Percentiles rank a stretch among this genome's conserved stretches.
Evolutionary conservation across 2,329 filamentous ascomycete species (phyloP).

Genomic region (Epichloe elymi): DNA sequence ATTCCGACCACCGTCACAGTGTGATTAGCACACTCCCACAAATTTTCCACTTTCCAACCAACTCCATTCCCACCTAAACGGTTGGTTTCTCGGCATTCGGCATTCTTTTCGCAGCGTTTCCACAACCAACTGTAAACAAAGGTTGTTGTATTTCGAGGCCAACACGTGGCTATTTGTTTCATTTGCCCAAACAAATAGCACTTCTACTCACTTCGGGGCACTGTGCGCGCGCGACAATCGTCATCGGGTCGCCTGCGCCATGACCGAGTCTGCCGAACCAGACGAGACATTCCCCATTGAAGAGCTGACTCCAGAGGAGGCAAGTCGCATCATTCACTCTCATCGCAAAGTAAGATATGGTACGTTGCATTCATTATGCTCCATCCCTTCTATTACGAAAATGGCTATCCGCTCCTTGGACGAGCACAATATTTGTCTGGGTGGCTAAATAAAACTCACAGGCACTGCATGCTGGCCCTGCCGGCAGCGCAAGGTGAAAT

Average conservation of each 20-base stretch:
- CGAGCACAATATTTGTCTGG: not conserved
- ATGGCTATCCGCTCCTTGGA: too few species aligned
- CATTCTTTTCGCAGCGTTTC: conserved; percentile 18
- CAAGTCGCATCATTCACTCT: conserved; percentile 54
- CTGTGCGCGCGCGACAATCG: not conserved
- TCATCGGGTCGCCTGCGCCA: conserved; percentile 12
- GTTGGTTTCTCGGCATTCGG: conserved; percentile 23
- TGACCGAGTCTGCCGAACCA: conserved; percentile 31
- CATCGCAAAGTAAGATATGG: conserved; percentile 57
- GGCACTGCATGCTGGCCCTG: conserved; percentile 55
- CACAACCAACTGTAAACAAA: conserved; percentile 8
- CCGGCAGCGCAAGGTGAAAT: conserved; percentile 55
- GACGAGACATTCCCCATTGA: conserved; percentile 35
- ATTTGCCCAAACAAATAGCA: not conserved
- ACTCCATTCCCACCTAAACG: conserved; percentile 9
- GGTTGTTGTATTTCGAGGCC: not conserved
- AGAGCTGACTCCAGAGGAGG: conserved; percentile 51
- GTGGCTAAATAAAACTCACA: conserved; percentile 13
- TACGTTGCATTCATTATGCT: conserved; percentile 23
- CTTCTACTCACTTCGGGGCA: too few species aligned
- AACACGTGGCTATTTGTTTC: not conserved
- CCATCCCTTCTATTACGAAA: not conserved
- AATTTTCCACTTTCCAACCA: not conserved
- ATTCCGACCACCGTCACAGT: not conserved
- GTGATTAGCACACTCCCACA: not conserved